Evolutionary conservation across 306 rosid species (phyloP).

Genomic region (Vigna reflexopilosa): DNA sequence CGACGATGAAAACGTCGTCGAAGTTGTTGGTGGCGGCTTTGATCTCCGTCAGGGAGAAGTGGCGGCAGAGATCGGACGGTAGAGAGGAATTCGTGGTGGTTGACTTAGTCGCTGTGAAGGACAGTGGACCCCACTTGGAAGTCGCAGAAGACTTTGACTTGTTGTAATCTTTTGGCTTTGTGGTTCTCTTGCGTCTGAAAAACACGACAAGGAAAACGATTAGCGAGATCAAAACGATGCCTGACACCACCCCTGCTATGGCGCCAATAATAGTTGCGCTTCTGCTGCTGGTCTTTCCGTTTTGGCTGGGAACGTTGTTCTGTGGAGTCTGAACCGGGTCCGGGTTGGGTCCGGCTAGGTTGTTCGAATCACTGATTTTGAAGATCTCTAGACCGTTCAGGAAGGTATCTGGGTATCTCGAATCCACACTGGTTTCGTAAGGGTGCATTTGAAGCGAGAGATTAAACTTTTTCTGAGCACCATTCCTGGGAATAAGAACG

Average conservation of each 20-base stretch:
- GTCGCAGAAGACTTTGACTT: no score
- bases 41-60: conserved; percentile 46
- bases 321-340: not conserved
- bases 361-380: conserved; percentile 41
- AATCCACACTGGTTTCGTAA: no score
- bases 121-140: no score
- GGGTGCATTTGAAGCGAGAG: no score
- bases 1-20: conserved; percentile 46
- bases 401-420: not conserved
- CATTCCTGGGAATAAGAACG: no score
- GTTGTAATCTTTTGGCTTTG: not conserved
- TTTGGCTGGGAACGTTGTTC: not conserved
- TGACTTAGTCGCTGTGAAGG: not conserved
- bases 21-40: conserved; percentile 48
- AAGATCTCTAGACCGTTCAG: conserved; percentile 64
- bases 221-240: conserved; percentile 7
- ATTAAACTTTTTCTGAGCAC: no score
- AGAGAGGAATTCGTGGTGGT: no score
- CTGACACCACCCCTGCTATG: not conserved
- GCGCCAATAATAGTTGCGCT: not conserved
- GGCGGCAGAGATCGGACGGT: conserved; percentile 39
- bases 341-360: not conserved
- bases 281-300: not conserved
- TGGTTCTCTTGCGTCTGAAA: not conserved
- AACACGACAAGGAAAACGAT: not conserved